Conservation (phyloP, 768 basidiomycete genomes). For the Botryobasidium botryosum region DNA sequence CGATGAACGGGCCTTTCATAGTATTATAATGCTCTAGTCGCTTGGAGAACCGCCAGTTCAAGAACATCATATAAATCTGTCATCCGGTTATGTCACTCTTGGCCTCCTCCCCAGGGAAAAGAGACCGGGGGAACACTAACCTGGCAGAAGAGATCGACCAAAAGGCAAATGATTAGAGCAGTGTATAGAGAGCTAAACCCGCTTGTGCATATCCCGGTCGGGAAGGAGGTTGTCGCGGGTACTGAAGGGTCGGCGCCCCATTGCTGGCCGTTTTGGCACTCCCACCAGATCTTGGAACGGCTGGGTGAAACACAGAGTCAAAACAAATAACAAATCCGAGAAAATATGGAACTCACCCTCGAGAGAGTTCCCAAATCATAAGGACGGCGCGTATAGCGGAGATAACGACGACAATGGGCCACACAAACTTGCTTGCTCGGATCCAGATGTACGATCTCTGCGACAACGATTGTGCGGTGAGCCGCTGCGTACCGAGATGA, state of each 20-base stretch:
- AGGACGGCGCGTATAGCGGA: slow-evolving; percentile 45
- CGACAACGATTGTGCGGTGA: background rate
- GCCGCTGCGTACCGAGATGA: background rate
- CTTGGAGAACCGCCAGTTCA: slow-evolving; percentile 58
- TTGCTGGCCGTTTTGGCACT: slow-evolving; percentile 50
- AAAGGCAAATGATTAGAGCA: slow-evolving; percentile 45
- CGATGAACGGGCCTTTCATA: slow-evolving; percentile 45
- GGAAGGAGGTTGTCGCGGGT: slow-evolving; percentile 30
- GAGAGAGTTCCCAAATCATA: slow-evolving; percentile 57
- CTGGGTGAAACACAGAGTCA: slow-evolving; percentile 21
- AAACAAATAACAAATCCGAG: background rate
- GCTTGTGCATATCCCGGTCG: slow-evolving; percentile 37
- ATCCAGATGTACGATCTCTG: slow-evolving; percentile 58
- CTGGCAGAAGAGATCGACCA: slow-evolving; percentile 53
- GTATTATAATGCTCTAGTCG: slow-evolving; percentile 46
- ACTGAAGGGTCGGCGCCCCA: slow-evolving; percentile 21
- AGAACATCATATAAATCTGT: slow-evolving; percentile 61
- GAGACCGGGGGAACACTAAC: slow-evolving; percentile 24
- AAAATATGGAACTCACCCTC: slow-evolving; percentile 34
- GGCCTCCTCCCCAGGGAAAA: slow-evolving; percentile 6
- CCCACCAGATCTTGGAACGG: slow-evolving; percentile 52
- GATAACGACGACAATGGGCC: slow-evolving; percentile 55
- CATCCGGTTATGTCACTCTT: background rate
- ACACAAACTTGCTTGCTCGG: slow-evolving; percentile 43
- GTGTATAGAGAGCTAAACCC: slow-evolving; percentile 44